These are phyloP conservation scores for Globisporangium iwayamae DNA, from an alignment of 352 stramenopile genomes.

Conservation along the genomic window DNA sequence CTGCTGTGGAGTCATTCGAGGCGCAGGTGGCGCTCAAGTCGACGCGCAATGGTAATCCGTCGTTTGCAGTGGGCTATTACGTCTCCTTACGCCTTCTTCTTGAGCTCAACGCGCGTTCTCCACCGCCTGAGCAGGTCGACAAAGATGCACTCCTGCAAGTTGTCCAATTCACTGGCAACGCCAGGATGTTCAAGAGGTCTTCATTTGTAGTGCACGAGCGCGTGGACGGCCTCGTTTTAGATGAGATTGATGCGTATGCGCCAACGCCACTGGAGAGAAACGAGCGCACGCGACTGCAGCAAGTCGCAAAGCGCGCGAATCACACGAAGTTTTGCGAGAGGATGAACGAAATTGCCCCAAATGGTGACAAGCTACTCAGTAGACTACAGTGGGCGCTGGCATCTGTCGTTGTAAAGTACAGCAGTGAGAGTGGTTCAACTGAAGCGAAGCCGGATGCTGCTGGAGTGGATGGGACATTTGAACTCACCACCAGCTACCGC, in stretches of 20 bases:
- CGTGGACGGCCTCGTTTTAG: background rate
- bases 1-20: constrained; percentile 5
- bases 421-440: background rate
- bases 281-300: constrained; percentile 2
- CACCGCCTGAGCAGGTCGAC: background rate
- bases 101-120: background rate
- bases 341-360: background rate
- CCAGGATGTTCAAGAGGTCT: constrained; percentile 6
- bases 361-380: constrained; percentile 1
- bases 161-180: constrained; percentile 1
- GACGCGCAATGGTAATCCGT: background rate
- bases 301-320: background rate
- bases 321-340: background rate
- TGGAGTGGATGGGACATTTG: background rate
- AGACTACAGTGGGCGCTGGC: background rate
- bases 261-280: background rate
- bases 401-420: background rate
- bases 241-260: background rate
- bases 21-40: background rate
- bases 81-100: constrained; percentile 1
- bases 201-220: background rate
- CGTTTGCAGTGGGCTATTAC: constrained; percentile 10
- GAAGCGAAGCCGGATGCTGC: background rate
- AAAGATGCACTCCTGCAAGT: background rate
- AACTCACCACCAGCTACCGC: background rate